phyloP scores from a whole-genome alignment of 306 rosid genomes.

The Mucuna pruriens region DNA sequence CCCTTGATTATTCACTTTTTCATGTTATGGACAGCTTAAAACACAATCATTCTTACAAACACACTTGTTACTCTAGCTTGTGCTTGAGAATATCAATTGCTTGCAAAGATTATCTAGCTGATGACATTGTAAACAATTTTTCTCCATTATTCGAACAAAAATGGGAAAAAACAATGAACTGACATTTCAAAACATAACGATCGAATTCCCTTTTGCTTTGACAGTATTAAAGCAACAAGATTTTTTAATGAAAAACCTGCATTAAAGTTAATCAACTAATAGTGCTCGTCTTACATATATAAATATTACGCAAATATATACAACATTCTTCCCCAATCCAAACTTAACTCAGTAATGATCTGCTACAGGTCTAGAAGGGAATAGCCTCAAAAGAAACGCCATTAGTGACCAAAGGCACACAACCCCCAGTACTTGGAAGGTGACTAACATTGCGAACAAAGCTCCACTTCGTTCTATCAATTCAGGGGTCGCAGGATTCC shows the following conservation, averaged over 20 bases:
- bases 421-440: constrained; percentile 64
- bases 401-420: constrained; percentile 87
- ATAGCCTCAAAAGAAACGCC: constrained; percentile 89
- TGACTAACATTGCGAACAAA: constrained; percentile 63
- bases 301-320: constrained; percentile 11
- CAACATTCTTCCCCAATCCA: constrained; percentile 34
- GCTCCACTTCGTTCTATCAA: constrained; percentile 60
- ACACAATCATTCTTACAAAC: not conserved
- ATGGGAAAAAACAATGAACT: not conserved
- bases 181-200: not conserved
- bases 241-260: constrained; percentile 21
- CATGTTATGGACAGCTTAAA: not conserved
- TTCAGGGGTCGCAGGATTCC: constrained; percentile 57
- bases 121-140: not conserved
- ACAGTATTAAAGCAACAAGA: not conserved
- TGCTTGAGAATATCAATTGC: not conserved
- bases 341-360: constrained; percentile 68
- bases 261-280: constrained; percentile 23
- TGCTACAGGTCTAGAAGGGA: constrained; percentile 90
- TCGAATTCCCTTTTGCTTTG: constrained; percentile 1
- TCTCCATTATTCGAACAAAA: not conserved
- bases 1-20: not conserved
- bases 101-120: not conserved
- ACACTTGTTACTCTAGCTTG: not conserved
- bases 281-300: not conserved